Evolutionary conservation across 176 grass and related monocot species (phyloP), one percentile per base, ranked within the genome.

Genomic region (Rhipidocladum racemiflorum): DNA sequence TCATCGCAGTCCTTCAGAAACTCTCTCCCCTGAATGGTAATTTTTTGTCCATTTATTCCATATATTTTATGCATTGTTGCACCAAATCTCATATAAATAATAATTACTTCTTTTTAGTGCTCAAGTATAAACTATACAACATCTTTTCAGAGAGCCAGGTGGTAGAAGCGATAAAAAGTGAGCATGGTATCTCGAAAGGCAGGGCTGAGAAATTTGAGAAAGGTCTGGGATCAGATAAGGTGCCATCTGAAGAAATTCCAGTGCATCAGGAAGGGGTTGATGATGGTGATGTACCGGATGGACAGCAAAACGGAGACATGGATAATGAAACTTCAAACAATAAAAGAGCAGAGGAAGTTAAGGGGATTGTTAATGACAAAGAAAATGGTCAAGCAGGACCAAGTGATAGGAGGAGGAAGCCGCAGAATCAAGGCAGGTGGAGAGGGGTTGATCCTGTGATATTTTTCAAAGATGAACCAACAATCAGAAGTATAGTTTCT

Each of bases 401-500:
- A 61, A 86, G 24, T 61, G 79, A 86, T 70, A 76, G 64, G 40
- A 85, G 64, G 40, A 85, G 51, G 64, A 83, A 84, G 76, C 50
- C 46, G 27, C 89, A 94, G 74, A 81, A 69, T 48, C 87, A 92
- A 89, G 80, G 88, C 54, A 93, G 87, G 59, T 98, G 96, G 96
- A 85, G 87, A 91, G 96, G 96, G 64, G 84, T 98, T 84, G 92
- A 98, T 85, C 96, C 96, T 73, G 96, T 95, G 77, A 82, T 98
- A 62, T 93, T 95, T 86, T 98, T 98, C 87, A 88, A 84, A 60
- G 91, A 95, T 65, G 91, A 93, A 81, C 80, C 50, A 53, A 93
- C 76, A 68, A 88, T 95, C 32, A 86, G 70, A 59, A 93, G 90
- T 68, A 95, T 98, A 91, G 64, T 81, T 76, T 93, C 92, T 69